Percentiles rank a stretch among this genome's conserved stretches.
These are phyloP conservation scores for Stereum hirsutum DNA, from an alignment of 1,284 basidiomycete genomes.

Conservation along the genomic window DNA sequence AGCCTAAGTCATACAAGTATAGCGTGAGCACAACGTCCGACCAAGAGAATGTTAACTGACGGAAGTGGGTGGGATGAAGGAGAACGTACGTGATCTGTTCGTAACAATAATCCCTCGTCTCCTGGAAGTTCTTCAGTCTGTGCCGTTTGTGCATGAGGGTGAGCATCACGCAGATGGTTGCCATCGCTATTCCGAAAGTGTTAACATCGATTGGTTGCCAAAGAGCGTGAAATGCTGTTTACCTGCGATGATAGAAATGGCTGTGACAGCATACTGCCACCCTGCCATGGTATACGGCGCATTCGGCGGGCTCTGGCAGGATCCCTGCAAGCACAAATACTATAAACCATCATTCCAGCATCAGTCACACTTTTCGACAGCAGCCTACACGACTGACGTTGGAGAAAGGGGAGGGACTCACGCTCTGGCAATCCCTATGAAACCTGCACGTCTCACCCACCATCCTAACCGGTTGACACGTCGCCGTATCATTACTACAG, in stretches of 20 bases:
- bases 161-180: constrained; percentile 30
- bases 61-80: background rate
- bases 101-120: constrained; percentile 43
- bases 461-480: constrained; percentile 39
- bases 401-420: constrained; percentile 17
- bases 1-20: too few relatives aligned
- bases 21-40: too few relatives aligned
- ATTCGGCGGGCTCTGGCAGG: constrained; percentile 25
- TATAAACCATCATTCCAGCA: constrained; percentile 7
- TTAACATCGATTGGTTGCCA: background rate
- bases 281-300: constrained; percentile 23
- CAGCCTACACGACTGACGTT: background rate
- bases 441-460: constrained; percentile 37
- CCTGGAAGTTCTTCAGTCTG: constrained; percentile 31
- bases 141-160: constrained; percentile 40
- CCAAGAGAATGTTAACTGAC: too few relatives aligned
- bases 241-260: constrained; percentile 31
- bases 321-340: constrained; percentile 17
- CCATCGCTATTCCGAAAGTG: constrained; percentile 27
- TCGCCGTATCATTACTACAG: constrained; percentile 37
- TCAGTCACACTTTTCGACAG: background rate
- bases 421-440: constrained; percentile 48
- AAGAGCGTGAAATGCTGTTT: constrained; percentile 10
- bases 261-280: constrained; percentile 37
- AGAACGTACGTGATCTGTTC: constrained; percentile 40